A percentile compares a stretch with the other conserved stretches of the same genome.
Evolutionary conservation across 164 flowering plant species (phyloP).

Genomic region (Vitis vinifera): DNA sequence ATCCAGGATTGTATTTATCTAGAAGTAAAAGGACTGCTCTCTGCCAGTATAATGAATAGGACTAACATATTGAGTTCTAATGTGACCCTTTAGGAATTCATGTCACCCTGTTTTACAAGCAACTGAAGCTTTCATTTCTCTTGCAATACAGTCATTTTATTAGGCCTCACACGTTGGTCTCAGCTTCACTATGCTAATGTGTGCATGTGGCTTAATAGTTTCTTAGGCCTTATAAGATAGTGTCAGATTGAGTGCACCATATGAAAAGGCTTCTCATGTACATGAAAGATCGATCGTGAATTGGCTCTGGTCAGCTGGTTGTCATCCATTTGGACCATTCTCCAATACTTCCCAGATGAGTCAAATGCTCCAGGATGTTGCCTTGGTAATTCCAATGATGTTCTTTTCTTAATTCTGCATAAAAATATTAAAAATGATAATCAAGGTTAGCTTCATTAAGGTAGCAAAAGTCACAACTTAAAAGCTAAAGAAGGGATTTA

Average conservation of each 20-base stretch:
- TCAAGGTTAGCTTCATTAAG: no score
- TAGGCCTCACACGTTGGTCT: neutral
- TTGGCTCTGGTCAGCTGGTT: conserved; percentile 97
- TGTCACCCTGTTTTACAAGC: neutral
- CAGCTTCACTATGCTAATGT: neutral
- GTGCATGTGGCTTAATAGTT: neutral
- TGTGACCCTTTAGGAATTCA: no score
- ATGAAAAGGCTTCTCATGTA: conserved; percentile 90
- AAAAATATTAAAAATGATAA: neutral
- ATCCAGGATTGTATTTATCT: no score
- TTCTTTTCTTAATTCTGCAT: neutral
- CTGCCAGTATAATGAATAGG: no score
- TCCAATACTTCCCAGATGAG: conserved; percentile 87
- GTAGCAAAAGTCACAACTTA: no score
- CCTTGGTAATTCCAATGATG: conserved; percentile 57
- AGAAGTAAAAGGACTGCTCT: no score
- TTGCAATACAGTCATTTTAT: neutral
- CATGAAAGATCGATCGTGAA: conserved; percentile 89
- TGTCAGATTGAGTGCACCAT: conserved; percentile 70
- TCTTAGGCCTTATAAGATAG: no score
- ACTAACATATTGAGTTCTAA: no score
- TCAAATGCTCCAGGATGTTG: conserved; percentile 92
- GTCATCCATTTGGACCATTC: conserved; percentile 99
- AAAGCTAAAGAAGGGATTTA: no score
- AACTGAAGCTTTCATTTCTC: neutral